Evolutionary conservation across 371 early-diverging fungal genomes (phyloP).

Genomic region (Mortierella sp.): DNA sequence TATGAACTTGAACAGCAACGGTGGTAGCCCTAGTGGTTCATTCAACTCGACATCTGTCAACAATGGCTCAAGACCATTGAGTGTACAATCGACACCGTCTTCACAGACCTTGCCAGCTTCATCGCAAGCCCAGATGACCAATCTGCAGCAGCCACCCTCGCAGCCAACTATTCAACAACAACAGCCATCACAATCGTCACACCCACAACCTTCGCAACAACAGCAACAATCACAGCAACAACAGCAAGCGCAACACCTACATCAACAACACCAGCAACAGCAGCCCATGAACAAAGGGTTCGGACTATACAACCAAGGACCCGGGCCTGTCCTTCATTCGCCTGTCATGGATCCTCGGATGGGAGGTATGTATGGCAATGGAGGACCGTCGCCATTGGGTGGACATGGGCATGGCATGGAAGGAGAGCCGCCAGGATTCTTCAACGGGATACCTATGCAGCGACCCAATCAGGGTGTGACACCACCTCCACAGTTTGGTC

Average conservation of each 20-base stretch:
- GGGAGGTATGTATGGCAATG: constrained; percentile 39
- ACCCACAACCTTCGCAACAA: neutral
- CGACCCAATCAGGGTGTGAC: constrained; percentile 33
- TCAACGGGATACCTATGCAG: constrained; percentile 46
- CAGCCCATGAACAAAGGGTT: constrained; percentile 35
- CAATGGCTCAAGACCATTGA: no score
- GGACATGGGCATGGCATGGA: constrained; percentile 31
- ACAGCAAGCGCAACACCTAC: constrained; percentile 18
- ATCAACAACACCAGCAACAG: constrained; percentile 16
- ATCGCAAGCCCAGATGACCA: constrained; percentile 14
- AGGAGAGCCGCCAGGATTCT: constrained; percentile 30
- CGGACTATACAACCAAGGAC: constrained; percentile 35
- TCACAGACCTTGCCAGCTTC: constrained; percentile 36
- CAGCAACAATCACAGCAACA: constrained; percentile 17
- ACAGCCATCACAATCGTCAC: constrained; percentile 5
- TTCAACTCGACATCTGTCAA: no score
- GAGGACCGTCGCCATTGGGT: constrained; percentile 35
- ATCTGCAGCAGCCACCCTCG: no score
- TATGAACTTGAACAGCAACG: constrained; percentile 23
- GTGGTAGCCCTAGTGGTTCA: constrained; percentile 37
- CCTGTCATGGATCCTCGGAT: constrained; percentile 46
- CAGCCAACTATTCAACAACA: constrained; percentile 8
- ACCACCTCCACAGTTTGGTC: constrained; percentile 39
- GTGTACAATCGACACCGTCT: no score
- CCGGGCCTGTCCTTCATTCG: constrained; percentile 38